phyloP scores from a whole-genome alignment of 1,139 yeast species.

The Yamadazyma pseudoaaseri region DNA sequence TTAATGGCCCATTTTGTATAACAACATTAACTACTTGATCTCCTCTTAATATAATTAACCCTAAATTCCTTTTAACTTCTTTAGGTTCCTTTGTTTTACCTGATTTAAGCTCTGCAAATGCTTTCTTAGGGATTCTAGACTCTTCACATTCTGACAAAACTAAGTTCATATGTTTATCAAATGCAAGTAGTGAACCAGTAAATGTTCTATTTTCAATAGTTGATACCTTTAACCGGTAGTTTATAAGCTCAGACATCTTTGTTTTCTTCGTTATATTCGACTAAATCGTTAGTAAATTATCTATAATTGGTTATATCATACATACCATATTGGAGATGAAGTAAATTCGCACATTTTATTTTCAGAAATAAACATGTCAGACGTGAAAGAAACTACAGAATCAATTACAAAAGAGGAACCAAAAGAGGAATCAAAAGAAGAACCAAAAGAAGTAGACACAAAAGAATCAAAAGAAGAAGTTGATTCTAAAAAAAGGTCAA shows the following conservation, averaged over 20 bases:
- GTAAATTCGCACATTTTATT: constrained; percentile 2
- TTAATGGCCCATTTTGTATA: constrained; percentile 76
- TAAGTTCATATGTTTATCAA: constrained; percentile 85
- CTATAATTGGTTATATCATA: neutral
- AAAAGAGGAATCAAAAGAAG: constrained; percentile 3
- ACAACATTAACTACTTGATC: constrained; percentile 83
- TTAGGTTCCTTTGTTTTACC: constrained; percentile 18
- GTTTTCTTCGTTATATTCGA: constrained; percentile 37
- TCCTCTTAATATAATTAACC: constrained; percentile 83
- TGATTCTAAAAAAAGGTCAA: constrained; percentile 12
- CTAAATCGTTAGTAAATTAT: neutral
- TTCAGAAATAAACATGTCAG: constrained; percentile 7
- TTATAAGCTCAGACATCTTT: constrained; percentile 65
- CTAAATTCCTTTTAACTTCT: constrained; percentile 72
- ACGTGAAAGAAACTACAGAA: constrained; percentile 5
- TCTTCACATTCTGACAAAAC: constrained; percentile 87
- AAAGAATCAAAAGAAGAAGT: constrained; percentile 8
- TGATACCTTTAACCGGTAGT: constrained; percentile 70
- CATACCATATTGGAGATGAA: neutral
- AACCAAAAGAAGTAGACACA: constrained; percentile 4
- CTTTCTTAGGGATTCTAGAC: constrained; percentile 68
- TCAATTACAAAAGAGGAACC: constrained; percentile 2
- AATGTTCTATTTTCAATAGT: constrained; percentile 74
- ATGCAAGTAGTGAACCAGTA: constrained; percentile 80
- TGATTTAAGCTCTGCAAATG: constrained; percentile 40